Evolutionary conservation across 1,284 basidiomycete genomes (phyloP), one percentile per base, ranked within the genome.

Genomic region (Peniophora sp.): DNA sequence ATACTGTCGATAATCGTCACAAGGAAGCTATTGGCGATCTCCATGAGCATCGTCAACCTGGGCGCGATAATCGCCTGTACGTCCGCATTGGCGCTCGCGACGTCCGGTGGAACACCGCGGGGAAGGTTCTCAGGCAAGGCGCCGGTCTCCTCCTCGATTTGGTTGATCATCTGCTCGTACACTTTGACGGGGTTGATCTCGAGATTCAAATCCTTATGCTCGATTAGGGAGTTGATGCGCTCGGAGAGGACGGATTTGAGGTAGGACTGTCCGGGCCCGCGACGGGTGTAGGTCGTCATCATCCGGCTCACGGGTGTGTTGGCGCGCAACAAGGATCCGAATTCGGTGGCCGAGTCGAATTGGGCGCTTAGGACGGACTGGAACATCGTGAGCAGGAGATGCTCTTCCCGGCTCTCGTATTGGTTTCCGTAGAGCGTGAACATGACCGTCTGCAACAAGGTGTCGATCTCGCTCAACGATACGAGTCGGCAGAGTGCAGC

Each of bases 241-340:
- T 97, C 95, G 12, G 96, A 92, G 47, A 99, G 76, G 32, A 98
- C 94, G 57, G 88, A 86, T 74, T 98, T 98, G 58, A 99, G 82
- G 67, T 98, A 99, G 61, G 89, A 92, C 68, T 99, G 96, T 57
- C 96, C 96, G 0, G 97, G 96, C 47, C 95, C 96, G 56, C 97
- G 86, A 51, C 97, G 88, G 46, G 96, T 98, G 71, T 99, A 99
- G 18, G 96, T 98, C 39, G 97, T 98, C 96, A 99, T 98, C 96
- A 99, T 98, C 46, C 97, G 86, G 49, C 95, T 98, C 17, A 98
- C 96, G 47, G 97, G 96, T 44, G 97, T 99, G 70, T 99, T 99
- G 53, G 96, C 95, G 48, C 97, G 90, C 23, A 99, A 81, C 12
- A 99, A 78, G 3, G 95, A 97, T 3, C 94, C 94, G 60, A 99